Conservation (phyloP, 495 filamentous ascomycete species). For the Letharia lupina region DNA sequence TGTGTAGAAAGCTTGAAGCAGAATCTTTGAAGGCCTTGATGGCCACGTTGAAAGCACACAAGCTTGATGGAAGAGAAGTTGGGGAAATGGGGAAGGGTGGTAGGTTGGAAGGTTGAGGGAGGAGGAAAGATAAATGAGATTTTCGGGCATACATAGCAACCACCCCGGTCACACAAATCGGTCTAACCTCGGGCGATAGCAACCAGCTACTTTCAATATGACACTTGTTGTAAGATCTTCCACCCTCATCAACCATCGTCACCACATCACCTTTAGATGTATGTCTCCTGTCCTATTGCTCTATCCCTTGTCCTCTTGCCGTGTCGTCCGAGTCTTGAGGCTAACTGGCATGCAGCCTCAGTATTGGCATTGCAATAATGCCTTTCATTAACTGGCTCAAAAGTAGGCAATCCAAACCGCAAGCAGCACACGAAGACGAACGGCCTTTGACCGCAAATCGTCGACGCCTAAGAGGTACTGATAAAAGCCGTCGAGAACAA, state of each 20-base stretch:
- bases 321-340: not conserved
- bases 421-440: not conserved
- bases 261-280: not conserved
- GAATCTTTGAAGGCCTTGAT: not conserved
- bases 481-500: not conserved
- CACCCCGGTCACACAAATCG: slow-evolving; percentile 8
- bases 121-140: slow-evolving; percentile 7
- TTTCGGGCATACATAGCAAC: slow-evolving; percentile 15
- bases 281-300: not conserved
- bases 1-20: not conserved
- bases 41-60: not conserved
- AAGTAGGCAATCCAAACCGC: not conserved
- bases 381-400: not conserved
- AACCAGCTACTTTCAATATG: not conserved
- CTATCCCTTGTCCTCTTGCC: slow-evolving; percentile 1
- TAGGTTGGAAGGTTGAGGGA: not conserved
- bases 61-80: not conserved
- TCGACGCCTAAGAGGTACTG: not conserved
- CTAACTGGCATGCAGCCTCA: not conserved
- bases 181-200: slow-evolving; percentile 6
- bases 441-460: not conserved
- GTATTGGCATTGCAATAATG: not conserved
- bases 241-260: not conserved
- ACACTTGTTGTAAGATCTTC: not conserved
- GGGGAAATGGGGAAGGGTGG: not conserved